Evolutionary conservation across 441 rosid species (phyloP), one percentile per base, ranked within the genome.

Genomic region (Aleurites moluccanus): DNA sequence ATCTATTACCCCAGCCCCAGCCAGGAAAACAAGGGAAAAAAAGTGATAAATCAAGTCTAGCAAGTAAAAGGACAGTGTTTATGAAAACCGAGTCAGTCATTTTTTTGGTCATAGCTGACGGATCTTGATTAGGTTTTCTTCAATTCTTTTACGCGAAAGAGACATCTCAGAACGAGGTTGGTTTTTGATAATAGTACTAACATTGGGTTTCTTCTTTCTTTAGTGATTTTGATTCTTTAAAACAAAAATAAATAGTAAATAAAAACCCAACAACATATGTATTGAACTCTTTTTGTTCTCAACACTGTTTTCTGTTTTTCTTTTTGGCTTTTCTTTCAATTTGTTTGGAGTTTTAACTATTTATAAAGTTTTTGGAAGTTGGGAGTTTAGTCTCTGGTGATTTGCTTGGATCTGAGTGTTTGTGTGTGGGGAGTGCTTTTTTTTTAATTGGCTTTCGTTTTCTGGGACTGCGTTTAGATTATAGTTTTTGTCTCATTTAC

Each of bases 401-500:
- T 25, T 38, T 66, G 60, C 72, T 76, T 74, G 83, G 86, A 83
- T 80, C 86, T 81, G 77, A 38, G 40, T 38, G 8, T 38, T 38
- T 38, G 40, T 4, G 7, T 5, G 40, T 38, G 0, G 40, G 40
- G 9, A 38, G 0, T 38, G 40, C 0, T 40, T 75, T 64, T 40
- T 21, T 1, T 64, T 13, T 21, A 63, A 67, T 74, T 66, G 83
- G 84, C 86, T 82, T 79, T 82, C 83, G 65, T 83, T 78, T 74
- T 85, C 82, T 68, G 72, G 81, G 80, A 71, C 11, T 75, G 74
- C 42, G 81, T 77, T 66, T 10, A 71, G 70, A 77, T 64, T 71
- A 21, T 61, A 55, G 35, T 21, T 40, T 82, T 84, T 85, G 83
- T 83, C 89, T 72, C 83, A 74, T 85, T 73, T 57, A 49, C 77